Conservation (phyloP, 2,329 filamentous ascomycete species). For the Diaporthe ilicicola region DNA sequence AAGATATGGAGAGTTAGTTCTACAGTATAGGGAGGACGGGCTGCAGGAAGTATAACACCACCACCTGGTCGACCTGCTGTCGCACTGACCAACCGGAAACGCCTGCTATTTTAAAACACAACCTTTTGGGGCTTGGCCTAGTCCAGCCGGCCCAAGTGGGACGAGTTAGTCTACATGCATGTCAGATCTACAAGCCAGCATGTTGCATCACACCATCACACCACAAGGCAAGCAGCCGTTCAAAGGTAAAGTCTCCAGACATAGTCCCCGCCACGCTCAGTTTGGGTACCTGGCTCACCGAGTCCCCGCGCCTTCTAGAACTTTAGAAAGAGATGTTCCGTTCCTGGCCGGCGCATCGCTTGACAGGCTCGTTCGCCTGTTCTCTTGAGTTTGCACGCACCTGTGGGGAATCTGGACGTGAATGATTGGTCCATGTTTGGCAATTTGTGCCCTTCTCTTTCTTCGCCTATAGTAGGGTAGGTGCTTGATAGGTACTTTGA, state of each 20-base stretch:
- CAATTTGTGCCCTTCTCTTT: not conserved
- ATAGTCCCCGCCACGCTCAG: not conserved
- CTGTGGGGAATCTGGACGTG: not conserved
- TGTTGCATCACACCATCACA: no score
- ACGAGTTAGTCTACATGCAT: not conserved
- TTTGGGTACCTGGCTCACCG: not conserved
- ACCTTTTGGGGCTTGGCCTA: constrained; percentile 7
- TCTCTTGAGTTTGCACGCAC: not conserved
- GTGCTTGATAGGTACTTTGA: no score
- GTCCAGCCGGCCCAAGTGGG: not conserved
- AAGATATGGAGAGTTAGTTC: no score
- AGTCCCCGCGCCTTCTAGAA: not conserved
- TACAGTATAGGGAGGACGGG: not conserved
- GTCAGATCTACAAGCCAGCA: not conserved
- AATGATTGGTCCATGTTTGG: not conserved
- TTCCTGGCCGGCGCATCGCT: not conserved
- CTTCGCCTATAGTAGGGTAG: not conserved
- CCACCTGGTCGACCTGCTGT: not conserved
- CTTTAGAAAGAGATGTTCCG: not conserved
- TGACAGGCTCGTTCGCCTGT: not conserved
- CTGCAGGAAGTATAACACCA: not conserved
- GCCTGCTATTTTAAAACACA: constrained; percentile 11
- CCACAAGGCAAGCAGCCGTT: not conserved
- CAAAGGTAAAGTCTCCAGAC: not conserved
- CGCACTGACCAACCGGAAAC: not conserved